phyloP scores from a whole-genome alignment of 495 filamentous ascomycete genomes.

The Tuber brumale region DNA sequence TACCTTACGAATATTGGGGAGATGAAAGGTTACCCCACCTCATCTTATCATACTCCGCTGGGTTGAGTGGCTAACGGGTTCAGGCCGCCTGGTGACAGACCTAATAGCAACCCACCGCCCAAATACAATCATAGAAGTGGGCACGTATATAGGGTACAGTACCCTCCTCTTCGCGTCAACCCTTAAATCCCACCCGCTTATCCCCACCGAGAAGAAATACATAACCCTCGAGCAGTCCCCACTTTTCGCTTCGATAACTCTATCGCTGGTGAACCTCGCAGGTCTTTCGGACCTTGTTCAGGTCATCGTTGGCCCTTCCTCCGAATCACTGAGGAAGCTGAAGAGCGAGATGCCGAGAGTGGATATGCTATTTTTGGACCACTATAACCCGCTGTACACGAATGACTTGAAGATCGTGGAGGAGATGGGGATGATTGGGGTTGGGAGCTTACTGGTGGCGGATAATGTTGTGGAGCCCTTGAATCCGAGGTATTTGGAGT shows the following conservation, averaged over 20 bases:
- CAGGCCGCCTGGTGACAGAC: slow-evolving; percentile 52
- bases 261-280: slow-evolving; percentile 58
- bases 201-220: too few relatives aligned
- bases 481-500: slow-evolving; percentile 66
- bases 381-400: slow-evolving; percentile 65
- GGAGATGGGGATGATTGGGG: slow-evolving; percentile 55
- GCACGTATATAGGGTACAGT: slow-evolving; percentile 76
- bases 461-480: slow-evolving; percentile 72
- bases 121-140: slow-evolving; percentile 66
- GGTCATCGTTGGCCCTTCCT: slow-evolving; percentile 60
- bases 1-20: slow-evolving; percentile 77
- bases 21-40: slow-evolving; percentile 52
- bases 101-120: slow-evolving; percentile 62
- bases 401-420: slow-evolving; percentile 68
- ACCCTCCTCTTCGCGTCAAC: slow-evolving; percentile 64
- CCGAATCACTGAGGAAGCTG: slow-evolving; percentile 54
- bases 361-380: slow-evolving; percentile 68
- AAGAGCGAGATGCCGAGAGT: slow-evolving; percentile 51
- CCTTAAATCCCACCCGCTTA: slow-evolving; percentile 48
- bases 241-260: slow-evolving; percentile 59
- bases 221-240: slow-evolving; percentile 61
- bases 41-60: neutral
- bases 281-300: slow-evolving; percentile 60
- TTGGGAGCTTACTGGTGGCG: slow-evolving; percentile 58
- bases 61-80: neutral